phyloP scores from a whole-genome alignment of 495 filamentous ascomycete species.

The Aspergillus cristatus region DNA sequence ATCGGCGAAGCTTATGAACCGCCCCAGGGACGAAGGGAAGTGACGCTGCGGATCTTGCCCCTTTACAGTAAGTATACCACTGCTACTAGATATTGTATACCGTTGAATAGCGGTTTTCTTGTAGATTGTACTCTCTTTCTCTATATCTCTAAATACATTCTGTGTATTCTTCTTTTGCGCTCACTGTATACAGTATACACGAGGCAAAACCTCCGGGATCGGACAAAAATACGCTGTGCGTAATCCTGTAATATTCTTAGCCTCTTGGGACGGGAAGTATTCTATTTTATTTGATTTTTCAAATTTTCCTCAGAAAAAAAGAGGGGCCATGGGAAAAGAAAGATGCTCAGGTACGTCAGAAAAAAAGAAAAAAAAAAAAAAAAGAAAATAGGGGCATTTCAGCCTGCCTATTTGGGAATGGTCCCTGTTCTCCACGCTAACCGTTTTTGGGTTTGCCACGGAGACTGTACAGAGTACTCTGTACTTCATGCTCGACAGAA shows the following conservation, averaged over 20 bases:
- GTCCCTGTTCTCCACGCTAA: background rate
- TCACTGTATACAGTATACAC: too few species aligned
- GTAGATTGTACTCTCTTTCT: slow-evolving; percentile 19
- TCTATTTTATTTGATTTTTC: too few species aligned
- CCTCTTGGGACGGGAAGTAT: background rate
- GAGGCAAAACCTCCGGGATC: slow-evolving; percentile 19
- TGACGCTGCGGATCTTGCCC: slow-evolving; percentile 43
- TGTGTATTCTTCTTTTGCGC: too few species aligned
- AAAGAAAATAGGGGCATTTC: slow-evolving; percentile 1
- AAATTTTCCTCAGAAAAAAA: slow-evolving; percentile 2
- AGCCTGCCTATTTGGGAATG: slow-evolving; percentile 4
- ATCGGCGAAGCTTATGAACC: slow-evolving; percentile 73
- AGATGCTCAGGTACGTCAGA: background rate
- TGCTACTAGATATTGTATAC: slow-evolving; percentile 34
- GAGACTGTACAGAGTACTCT: slow-evolving; percentile 2
- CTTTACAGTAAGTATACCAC: slow-evolving; percentile 34
- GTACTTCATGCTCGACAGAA: slow-evolving; percentile 15
- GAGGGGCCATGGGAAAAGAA: background rate
- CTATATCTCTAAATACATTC: slow-evolving; percentile 1
- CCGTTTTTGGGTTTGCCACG: background rate
- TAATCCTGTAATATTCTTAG: slow-evolving; percentile 8
- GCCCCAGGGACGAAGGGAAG: slow-evolving; percentile 20
- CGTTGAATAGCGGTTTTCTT: slow-evolving; percentile 17
- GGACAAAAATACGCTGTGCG: slow-evolving; percentile 13
- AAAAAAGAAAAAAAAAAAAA: slow-evolving; percentile 4